Percentiles rank a stretch among this genome's conserved stretches.
Evolutionary conservation across 768 basidiomycete species (phyloP).

Genomic region (Porpolomopsis calyptriformis): DNA sequence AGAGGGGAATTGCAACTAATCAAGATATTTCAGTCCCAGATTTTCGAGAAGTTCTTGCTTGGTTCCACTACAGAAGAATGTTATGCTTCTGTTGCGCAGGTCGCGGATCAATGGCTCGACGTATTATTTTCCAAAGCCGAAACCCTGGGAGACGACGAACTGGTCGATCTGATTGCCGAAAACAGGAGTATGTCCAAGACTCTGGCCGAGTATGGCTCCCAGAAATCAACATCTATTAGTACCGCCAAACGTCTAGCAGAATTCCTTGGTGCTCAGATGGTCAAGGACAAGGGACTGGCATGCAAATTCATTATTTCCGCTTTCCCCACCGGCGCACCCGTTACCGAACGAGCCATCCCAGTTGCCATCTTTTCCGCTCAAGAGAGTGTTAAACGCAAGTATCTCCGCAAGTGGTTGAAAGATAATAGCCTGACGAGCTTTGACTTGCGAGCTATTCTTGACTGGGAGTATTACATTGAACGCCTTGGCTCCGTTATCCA

Average conservation of each 20-base stretch:
- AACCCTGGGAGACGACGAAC: slow-evolving; percentile 80
- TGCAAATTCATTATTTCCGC: slow-evolving; percentile 99
- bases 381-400: slow-evolving; percentile 77
- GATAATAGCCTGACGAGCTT: slow-evolving; percentile 81
- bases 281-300: slow-evolving; percentile 97
- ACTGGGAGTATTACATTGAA: slow-evolving; percentile 98
- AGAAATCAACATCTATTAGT: slow-evolving; percentile 97
- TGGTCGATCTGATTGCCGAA: slow-evolving; percentile 96
- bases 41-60: slow-evolving; percentile 95
- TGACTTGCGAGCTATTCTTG: slow-evolving; percentile 87
- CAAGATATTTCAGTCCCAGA: slow-evolving; percentile 98
- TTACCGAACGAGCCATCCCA: slow-evolving; percentile 94
- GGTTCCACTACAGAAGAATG: slow-evolving; percentile 92
- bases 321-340: slow-evolving; percentile 83
- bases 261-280: slow-evolving; percentile 96
- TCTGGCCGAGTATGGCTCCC: slow-evolving; percentile 87
- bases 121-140: slow-evolving; percentile 82
- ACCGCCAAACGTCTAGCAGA: slow-evolving; percentile 92
- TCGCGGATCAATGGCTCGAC: slow-evolving; percentile 96
- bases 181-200: slow-evolving; percentile 98
- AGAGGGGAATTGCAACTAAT: slow-evolving; percentile 95
- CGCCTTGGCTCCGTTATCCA: slow-evolving; percentile 96
- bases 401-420: slow-evolving; percentile 94
- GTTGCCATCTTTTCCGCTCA: slow-evolving; percentile 98
- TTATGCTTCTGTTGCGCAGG: slow-evolving; percentile 84